Base-by-base conservation (phyloP, 2,329 filamentous ascomycete species). In the Hypoxylon sp. region DNA sequence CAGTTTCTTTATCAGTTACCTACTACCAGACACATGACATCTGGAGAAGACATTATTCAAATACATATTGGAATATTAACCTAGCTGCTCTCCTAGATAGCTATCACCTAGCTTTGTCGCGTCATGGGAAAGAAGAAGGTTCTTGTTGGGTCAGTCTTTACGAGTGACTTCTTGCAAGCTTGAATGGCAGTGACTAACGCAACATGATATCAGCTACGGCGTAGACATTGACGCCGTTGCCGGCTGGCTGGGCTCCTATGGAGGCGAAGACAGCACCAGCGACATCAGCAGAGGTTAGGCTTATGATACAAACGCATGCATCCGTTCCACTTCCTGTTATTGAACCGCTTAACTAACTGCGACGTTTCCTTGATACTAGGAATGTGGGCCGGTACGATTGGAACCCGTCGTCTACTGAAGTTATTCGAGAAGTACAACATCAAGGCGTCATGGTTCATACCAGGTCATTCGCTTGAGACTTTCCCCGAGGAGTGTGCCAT, bases 201-300 rank as follows among this genome's bases (percentile, higher is more conserved):
- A 33, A 28, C 6, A 2, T 26, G 33, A 18, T 2, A 8, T 42
- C 26, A 82, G 85, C 69, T 92, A 91, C 71, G 89, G 89, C 2
- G 88, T 93, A 22, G 91, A 93, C 65, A 89, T 93, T 24, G 90
- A 93, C 68, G 90, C 90, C n/a, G 89, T 93, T 1, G 87, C 90
- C 1, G 90, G 91, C 7, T 93, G 91, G 91, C 81, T 93, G 0
- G 91, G 91, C 0, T 91, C 87, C 0, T 93, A 93, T 71, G 89
- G 89, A 14, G 90, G 91, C 36, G 85, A 93, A 75, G 90, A 93
- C 73, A 89, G 85, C 6, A 87, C 86, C 1, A 91, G 84, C 72
- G 91, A 93, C 70, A 92, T 93, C 67, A 90, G 86, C 73, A 83
- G 90, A 82, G 89, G 89, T 86, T 67, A 51, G 62, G 46, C 16